A percentile compares a stretch with the other conserved stretches of the same genome.
phyloP scores from a whole-genome alignment of 495 filamentous ascomycete genomes.

The Antarctomyces pellizariae region DNA sequence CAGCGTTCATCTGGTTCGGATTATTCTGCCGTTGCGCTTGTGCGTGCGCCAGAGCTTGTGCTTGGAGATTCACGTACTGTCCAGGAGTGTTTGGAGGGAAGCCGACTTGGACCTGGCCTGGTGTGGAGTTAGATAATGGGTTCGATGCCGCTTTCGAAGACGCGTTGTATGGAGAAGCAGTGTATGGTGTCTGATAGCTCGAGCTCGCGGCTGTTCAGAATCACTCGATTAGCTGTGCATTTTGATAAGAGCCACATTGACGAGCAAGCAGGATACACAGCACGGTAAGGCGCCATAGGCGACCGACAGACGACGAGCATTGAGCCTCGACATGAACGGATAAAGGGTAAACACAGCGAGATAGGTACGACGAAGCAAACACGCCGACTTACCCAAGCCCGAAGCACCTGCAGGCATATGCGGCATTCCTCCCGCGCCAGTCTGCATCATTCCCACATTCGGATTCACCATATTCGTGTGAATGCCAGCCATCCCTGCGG shows the following conservation, averaged over 20 bases:
- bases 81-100: too few species aligned
- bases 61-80: too few species aligned
- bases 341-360: background rate
- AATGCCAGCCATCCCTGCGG: too few species aligned
- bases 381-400: constrained; percentile 7
- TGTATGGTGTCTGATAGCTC: constrained; percentile 26
- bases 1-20: too few species aligned
- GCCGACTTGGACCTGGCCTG: constrained; percentile 4
- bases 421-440: constrained; percentile 12
- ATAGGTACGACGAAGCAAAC: background rate
- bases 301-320: constrained; percentile 2
- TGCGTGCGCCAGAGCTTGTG: constrained; percentile 8
- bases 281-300: constrained; percentile 3
- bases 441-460: constrained; percentile 13
- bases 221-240: constrained; percentile 6
- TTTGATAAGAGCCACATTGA: constrained; percentile 1
- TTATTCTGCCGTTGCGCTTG: constrained; percentile 6
- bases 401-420: constrained; percentile 9
- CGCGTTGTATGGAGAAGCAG: constrained; percentile 13
- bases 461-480: too few species aligned
- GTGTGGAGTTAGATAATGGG: constrained; percentile 1
- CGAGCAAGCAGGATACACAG: constrained; percentile 4
- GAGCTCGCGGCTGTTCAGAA: constrained; percentile 20
- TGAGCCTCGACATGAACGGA: background rate
- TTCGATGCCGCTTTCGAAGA: background rate